Percentiles rank a stretch among this genome's conserved stretches.
Conservation (phyloP, 2,329 filamentous ascomycete species). For the Neopestalotiopsis sp. region DNA sequence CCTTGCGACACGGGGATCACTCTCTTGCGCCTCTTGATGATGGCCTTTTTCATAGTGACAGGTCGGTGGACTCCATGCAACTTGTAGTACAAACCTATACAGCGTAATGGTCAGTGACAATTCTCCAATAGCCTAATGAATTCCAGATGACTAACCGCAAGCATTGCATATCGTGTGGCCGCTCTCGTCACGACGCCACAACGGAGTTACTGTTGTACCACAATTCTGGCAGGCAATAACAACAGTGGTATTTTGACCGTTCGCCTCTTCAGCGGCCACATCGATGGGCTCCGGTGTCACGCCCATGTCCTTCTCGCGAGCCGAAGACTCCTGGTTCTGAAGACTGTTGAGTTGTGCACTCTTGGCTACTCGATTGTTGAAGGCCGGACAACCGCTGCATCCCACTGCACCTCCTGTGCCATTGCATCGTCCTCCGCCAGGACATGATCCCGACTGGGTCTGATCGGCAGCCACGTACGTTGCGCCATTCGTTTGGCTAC, state of each 20-base stretch:
- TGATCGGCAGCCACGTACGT: constrained; percentile 81
- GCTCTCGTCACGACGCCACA: constrained; percentile 93
- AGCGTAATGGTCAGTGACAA: background rate
- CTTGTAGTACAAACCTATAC: constrained; percentile 88
- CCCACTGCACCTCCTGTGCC: constrained; percentile 94
- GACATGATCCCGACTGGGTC: constrained; percentile 83
- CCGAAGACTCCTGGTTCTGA: constrained; percentile 44
- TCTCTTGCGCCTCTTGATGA: constrained; percentile 94
- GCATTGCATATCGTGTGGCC: constrained; percentile 99
- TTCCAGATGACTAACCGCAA: constrained; percentile 71
- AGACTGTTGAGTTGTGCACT: constrained; percentile 78
- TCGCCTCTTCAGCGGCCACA: constrained; percentile 49
- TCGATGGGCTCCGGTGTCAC: constrained; percentile 51
- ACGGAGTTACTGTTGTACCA: constrained; percentile 91
- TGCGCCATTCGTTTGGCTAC: constrained; percentile 52
- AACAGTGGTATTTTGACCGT: constrained; percentile 59
- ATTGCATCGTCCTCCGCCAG: constrained; percentile 92
- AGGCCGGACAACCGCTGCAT: constrained; percentile 94
- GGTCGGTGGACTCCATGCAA: constrained; percentile 92
- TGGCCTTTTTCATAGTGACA: constrained; percentile 97
- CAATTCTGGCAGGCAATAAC: constrained; percentile 97
- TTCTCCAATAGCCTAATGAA: background rate
- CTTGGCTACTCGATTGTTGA: constrained; percentile 95
- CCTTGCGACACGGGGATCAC: constrained; percentile 79
- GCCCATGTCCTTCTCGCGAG: constrained; percentile 34